phyloP scores from a whole-genome alignment of 495 filamentous ascomycete genomes.

The Chaetomium cochliodes region DNA sequence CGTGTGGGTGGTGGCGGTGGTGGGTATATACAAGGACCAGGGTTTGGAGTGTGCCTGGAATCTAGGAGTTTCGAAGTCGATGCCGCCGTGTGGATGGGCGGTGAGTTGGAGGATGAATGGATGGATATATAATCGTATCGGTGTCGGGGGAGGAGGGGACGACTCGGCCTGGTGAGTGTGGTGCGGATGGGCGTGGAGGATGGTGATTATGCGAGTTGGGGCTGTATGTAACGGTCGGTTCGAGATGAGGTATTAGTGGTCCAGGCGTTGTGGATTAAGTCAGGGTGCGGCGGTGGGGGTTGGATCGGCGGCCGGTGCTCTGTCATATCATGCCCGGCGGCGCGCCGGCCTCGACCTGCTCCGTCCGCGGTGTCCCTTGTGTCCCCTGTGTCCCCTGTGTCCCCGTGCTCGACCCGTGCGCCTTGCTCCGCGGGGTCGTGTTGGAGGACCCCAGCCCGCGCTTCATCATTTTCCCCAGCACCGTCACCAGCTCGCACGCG shows the following conservation, averaged over 20 bases:
- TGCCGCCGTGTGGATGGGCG: neutral
- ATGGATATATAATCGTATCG: neutral
- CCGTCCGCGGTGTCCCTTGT: constrained; percentile 31
- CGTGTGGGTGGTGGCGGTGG: neutral
- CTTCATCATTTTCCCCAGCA: constrained; percentile 76
- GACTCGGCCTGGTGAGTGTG: neutral
- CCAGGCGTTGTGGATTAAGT: neutral
- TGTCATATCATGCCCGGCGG: constrained; percentile 40
- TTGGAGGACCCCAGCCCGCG: constrained; percentile 49
- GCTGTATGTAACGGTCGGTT: neutral
- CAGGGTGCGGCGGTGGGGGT: neutral
- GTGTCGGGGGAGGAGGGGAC: neutral
- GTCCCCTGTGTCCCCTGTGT: constrained; percentile 31
- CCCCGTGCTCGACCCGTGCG: constrained; percentile 25
- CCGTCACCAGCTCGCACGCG: constrained; percentile 69
- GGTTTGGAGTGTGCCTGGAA: too few relatives aligned
- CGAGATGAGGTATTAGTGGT: neutral
- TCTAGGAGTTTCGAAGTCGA: too few relatives aligned
- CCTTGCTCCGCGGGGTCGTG: constrained; percentile 33
- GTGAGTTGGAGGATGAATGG: neutral
- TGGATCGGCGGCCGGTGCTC: constrained; percentile 22
- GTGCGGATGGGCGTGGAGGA: neutral
- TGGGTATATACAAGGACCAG: neutral
- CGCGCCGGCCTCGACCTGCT: constrained; percentile 10
- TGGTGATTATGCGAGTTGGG: neutral